phyloP scores from a whole-genome alignment of 2,329 filamentous ascomycete genomes.

The Xylariaceae sp. region DNA sequence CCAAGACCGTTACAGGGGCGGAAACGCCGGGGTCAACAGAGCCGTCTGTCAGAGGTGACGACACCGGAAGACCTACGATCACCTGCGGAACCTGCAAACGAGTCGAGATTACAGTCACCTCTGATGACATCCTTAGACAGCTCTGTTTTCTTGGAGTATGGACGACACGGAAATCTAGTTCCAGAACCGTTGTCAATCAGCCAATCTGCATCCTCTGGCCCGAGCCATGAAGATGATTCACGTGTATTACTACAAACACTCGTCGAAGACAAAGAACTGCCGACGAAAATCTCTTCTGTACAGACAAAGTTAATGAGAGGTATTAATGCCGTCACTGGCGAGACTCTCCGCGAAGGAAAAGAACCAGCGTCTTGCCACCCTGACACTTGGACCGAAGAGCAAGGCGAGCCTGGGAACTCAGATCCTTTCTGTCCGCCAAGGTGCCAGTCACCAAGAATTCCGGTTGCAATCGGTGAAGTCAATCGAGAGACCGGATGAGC shows the following conservation, averaged over 20 bases:
- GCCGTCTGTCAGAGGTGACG: constrained; percentile 31
- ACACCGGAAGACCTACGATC: constrained; percentile 25
- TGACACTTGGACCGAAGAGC: constrained; percentile 25
- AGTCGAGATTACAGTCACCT: neutral
- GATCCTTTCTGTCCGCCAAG: constrained; percentile 27
- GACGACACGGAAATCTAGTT: constrained; percentile 4
- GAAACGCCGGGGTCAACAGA: constrained; percentile 23
- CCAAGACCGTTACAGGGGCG: constrained; percentile 17
- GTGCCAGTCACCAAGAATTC: constrained; percentile 19
- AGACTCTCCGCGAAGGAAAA: neutral
- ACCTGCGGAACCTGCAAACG: constrained; percentile 11
- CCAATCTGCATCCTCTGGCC: neutral
- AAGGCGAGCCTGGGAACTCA: constrained; percentile 29
- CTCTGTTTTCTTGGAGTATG: neutral
- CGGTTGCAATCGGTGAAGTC: neutral
- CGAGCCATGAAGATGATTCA: neutral
- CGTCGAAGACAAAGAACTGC: neutral
- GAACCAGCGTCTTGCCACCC: constrained; percentile 23
- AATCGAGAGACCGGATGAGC: neutral
- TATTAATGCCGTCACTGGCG: neutral
- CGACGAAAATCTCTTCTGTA: neutral
- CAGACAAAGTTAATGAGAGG: neutral
- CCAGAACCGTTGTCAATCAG: constrained; percentile 11
- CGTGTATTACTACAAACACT: neutral
- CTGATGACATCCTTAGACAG: neutral